Evolutionary conservation across 176 grass and related monocot species (phyloP).

Genomic region (Carex scoparia): DNA sequence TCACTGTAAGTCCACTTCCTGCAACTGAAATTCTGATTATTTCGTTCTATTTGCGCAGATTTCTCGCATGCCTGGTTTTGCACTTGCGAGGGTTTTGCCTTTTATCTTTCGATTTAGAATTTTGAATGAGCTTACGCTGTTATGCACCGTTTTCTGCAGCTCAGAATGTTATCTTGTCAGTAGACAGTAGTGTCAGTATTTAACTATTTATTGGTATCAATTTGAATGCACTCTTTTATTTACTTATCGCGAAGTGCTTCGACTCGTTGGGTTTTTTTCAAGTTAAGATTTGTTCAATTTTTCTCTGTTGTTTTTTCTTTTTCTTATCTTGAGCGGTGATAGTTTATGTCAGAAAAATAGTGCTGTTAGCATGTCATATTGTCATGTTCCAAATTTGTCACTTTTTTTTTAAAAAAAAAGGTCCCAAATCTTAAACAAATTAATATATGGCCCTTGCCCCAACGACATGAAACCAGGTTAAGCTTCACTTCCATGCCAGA

Average conservation of each 20-base stretch:
- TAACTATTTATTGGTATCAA: background rate
- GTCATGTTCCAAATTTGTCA: background rate
- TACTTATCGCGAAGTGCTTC: background rate
- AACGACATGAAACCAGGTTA: background rate
- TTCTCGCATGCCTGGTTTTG: background rate
- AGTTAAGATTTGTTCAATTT: background rate
- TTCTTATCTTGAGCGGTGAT: background rate
- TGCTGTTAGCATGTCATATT: background rate
- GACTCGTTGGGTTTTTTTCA: background rate
- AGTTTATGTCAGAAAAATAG: background rate
- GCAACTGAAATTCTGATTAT: background rate
- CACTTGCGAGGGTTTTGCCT: too few relatives aligned
- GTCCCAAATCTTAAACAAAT: background rate
- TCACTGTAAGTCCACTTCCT: slow-evolving; percentile 44
- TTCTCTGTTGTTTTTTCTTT: background rate
- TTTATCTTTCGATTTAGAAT: background rate
- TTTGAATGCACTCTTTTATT: background rate
- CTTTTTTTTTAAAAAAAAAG: background rate
- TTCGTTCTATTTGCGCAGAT: background rate
- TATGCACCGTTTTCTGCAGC: too few relatives aligned
- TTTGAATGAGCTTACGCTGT: background rate
- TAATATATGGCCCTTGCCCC: background rate
- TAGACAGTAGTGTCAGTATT: background rate
- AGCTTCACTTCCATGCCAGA: background rate
- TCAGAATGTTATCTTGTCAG: too few relatives aligned